phyloP scores from a whole-genome alignment of 176 grass and related monocot species.

The Pharus latifolius region DNA sequence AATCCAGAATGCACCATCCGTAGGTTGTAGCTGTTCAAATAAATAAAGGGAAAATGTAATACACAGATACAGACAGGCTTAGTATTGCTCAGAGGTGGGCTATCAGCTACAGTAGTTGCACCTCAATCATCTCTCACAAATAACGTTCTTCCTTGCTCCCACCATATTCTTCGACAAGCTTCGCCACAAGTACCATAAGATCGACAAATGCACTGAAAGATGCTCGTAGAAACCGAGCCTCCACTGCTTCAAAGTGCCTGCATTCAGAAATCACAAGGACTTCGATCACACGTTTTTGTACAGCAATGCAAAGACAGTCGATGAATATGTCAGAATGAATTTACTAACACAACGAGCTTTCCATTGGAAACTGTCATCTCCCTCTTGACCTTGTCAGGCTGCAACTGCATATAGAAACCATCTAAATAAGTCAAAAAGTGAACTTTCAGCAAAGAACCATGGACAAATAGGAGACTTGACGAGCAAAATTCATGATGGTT shows the following conservation, averaged over 20 bases:
- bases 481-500: background rate
- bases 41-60: background rate
- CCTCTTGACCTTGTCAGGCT: slow-evolving; percentile 78
- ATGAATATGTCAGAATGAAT: background rate
- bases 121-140: background rate
- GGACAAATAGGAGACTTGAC: background rate
- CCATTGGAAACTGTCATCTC: slow-evolving; percentile 55
- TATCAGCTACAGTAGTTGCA: background rate
- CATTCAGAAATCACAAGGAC: background rate
- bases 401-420: slow-evolving; percentile 61
- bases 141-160: slow-evolving; percentile 3
- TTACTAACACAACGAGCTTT: slow-evolving; percentile 70
- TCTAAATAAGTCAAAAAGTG: background rate
- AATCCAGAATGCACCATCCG: too few species aligned
- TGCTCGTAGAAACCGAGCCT: slow-evolving; percentile 73
- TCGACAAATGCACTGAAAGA: slow-evolving; percentile 73
- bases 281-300: background rate
- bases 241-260: slow-evolving; percentile 72
- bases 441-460: background rate
- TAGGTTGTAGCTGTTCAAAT: background rate
- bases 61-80: background rate
- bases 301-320: background rate
- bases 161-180: slow-evolving; percentile 70
- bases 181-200: slow-evolving; percentile 60
- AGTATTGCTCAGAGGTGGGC: background rate